phyloP scores from a whole-genome alignment of 306 rosid species.

The Benincasa hispida region DNA sequence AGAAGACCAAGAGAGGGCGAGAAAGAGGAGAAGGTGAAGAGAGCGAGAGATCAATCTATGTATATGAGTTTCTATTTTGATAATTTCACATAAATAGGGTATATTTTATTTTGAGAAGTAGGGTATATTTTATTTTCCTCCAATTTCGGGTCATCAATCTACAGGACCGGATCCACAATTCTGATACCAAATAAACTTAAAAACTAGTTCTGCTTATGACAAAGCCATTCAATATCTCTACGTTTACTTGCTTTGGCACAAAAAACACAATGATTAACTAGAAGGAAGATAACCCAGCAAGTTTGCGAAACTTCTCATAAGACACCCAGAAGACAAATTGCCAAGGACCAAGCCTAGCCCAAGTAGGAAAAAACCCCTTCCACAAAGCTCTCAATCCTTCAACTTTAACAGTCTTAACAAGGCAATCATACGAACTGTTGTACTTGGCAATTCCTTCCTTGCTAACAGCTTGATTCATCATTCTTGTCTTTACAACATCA shows the following conservation, averaged over 20 bases:
- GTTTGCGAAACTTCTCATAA: slow-evolving; percentile 64
- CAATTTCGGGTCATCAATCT: no score
- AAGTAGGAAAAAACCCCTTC: slow-evolving; percentile 92
- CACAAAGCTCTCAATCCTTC: slow-evolving; percentile 77
- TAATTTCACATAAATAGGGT: no score
- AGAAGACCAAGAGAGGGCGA: no score
- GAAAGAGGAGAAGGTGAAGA: no score
- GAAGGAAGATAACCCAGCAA: slow-evolving; percentile 79
- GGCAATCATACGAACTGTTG: slow-evolving; percentile 52
- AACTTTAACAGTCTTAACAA: slow-evolving; percentile 61
- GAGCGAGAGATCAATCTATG: no score
- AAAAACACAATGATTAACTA: not conserved
- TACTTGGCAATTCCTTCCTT: slow-evolving; percentile 39
- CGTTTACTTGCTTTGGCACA: not conserved
- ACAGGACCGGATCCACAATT: no score
- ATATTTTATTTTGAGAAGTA: no score
- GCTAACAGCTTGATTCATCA: slow-evolving; percentile 61
- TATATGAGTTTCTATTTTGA: no score
- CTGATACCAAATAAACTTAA: no score
- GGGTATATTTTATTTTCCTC: no score
- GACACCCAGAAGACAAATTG: slow-evolving; percentile 94
- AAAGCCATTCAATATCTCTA: not conserved
- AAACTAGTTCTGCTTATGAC: not conserved
- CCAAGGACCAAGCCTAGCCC: slow-evolving; percentile 96
- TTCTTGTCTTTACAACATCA: slow-evolving; percentile 86